Evolutionary conservation across 108 stramenopile species (phyloP).

Genomic region (Skeletonema potamos): DNA sequence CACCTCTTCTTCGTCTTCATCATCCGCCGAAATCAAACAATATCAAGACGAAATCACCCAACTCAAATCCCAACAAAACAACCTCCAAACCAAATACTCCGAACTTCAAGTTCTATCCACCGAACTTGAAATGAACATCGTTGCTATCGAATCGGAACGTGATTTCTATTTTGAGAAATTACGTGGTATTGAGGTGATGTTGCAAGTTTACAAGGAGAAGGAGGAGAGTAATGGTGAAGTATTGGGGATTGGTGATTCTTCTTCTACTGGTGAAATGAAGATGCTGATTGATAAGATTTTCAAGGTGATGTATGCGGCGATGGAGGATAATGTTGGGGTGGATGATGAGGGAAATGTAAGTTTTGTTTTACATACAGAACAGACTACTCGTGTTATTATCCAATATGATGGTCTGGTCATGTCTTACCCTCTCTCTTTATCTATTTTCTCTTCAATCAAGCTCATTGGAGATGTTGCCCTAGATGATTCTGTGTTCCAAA

Average conservation of each 20-base stretch:
- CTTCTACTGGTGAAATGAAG: slow-evolving; percentile 14
- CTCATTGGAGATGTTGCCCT: slow-evolving; percentile 30
- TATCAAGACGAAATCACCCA: slow-evolving; percentile 36
- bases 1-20: neutral
- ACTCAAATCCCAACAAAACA: slow-evolving; percentile 29
- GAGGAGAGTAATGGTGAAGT: slow-evolving; percentile 32
- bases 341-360: slow-evolving; percentile 57
- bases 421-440: neutral
- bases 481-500: slow-evolving; percentile 6
- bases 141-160: slow-evolving; percentile 78
- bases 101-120: slow-evolving; percentile 48
- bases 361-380: neutral
- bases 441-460: neutral
- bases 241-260: slow-evolving; percentile 24
- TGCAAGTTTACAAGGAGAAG: slow-evolving; percentile 85
- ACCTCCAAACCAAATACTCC: slow-evolving; percentile 51
- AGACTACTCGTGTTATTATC: neutral
- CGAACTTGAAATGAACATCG: slow-evolving; percentile 60
- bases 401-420: no score
- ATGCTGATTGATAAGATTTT: slow-evolving; percentile 70
- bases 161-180: slow-evolving; percentile 99
- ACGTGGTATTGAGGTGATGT: slow-evolving; percentile 88
- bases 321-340: slow-evolving; percentile 66
- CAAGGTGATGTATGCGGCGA: slow-evolving; percentile 81
- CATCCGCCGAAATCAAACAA: neutral